Base-by-base conservation (phyloP, 768 basidiomycete species). In the Clitopilus passeckerianus region DNA sequence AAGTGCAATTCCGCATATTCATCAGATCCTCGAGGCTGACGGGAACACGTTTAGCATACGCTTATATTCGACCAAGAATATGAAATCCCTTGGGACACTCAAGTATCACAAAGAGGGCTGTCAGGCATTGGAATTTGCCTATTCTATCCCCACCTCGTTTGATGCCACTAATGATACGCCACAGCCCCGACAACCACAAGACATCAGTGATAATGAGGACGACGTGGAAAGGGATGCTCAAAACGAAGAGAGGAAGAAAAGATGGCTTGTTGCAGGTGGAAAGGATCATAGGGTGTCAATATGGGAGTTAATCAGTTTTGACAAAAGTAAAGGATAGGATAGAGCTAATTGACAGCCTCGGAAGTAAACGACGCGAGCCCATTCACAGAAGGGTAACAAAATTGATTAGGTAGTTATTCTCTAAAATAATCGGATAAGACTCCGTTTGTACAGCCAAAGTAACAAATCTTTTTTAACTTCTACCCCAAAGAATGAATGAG, bases 1-100 rank as follows among this genome's bases (percentile, higher is more conserved):
- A 63, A 65, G 90, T 14, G 15, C 46, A 50, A 5, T n/a, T 30
- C 34, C 18, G 16, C 22, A 50, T 59, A 27, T 30, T 43, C n/a
- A 14, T 37, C n/a, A 61, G 16, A 23, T 15, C 14, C n/a, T 54
- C 18, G 22, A 58, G 52, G n/a, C 44, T 57, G 2, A 34, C 37
- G 50, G 35, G 15, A 35, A 35, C 22, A 30, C 5, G 15, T 35
- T 1, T 67, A 97, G 93, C 59, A 78, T 95, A 16, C 86, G 93
- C 0, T 75, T 98, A 7, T 94, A 90, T 72, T 90, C 93, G 0
- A 87, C 91, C 1, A 87, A 86, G 63, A 80, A 83, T 5, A 80
- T 94, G 71, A 95, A 92, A 64, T 73, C 89, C 0, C 86, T 99
- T 6, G 96, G 96, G 5, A 89, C 88, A 4, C 78, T 98, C 6